Base-by-base conservation (phyloP, 2,329 filamentous ascomycete genomes). In the Sporothrix humicola region DNA sequence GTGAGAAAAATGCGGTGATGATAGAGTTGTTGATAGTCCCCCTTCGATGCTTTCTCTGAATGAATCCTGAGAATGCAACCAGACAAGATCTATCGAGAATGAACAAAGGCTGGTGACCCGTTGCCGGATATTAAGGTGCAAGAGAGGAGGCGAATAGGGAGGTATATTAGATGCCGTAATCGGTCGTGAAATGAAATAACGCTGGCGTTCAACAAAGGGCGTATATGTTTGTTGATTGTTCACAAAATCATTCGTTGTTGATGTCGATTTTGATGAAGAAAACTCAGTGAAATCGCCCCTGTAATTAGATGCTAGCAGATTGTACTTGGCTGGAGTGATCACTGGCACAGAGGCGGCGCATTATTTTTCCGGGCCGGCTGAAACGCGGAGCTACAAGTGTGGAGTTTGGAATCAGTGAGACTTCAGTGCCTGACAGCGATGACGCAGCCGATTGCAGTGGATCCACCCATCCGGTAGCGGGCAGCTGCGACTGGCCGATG, bases 361-460 rank as follows among this genome's bases (percentile, higher is more conserved):
- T 69, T 50, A 50, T 72, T 72, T 68, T 48, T 50, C 71, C 71
- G 71, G 17, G 31, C 71, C 48, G 71, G 20, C 37, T 37, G 48
- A 72, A 23, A 58, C 46, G 37, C 20, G 61, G 48, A 69, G 65
- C 63, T 9, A 2, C 44, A 13, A 12, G 3, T 66, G 44, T 52
- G 46, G 44, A 48, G 20, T 23, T 17, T 48, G 54, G 20, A 59
- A 59, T 48, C 37, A 46, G 31, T 66, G 44, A 37, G 31, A 37
- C 31, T 37, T 6, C 44, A 56, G 61, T 66, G n/a, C 61, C 17
- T 42, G 17, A 2, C 15, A 44, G 50, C 68, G 68, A 70, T 70
- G 68, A 70, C 68, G 68, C 68, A 70, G 68, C 15, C 42, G 68
- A 58, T 48, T 44, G 17, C 10, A 37, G 66, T 54, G 66, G 66